A percentile compares a stretch with the other conserved stretches of the same genome.
These are phyloP conservation scores for Nigrospora sphaerica DNA, from an alignment of 2,329 filamentous ascomycete genomes.

Conservation along the genomic window DNA sequence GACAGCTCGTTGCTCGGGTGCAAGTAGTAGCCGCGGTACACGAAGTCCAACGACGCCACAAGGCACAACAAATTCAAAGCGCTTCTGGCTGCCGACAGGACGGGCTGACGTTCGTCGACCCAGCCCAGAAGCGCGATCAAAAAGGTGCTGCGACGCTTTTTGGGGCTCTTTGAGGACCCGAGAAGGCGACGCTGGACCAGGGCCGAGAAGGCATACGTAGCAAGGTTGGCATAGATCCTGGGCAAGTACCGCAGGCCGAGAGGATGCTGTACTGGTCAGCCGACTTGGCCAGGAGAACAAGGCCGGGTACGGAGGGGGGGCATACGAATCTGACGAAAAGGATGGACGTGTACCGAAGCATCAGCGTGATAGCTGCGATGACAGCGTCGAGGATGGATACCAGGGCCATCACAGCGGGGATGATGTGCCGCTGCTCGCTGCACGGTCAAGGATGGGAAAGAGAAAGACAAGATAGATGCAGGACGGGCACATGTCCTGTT, in stretches of 20 bases:
- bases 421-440: no score
- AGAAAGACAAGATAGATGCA: no score
- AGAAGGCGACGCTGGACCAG: neutral
- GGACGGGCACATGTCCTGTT: no score
- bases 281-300: neutral
- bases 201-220: neutral
- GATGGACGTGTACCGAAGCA: neutral
- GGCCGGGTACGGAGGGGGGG: neutral
- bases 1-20: slow-evolving; percentile 50
- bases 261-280: neutral
- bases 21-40: slow-evolving; percentile 47
- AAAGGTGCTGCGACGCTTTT: neutral
- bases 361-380: slow-evolving; percentile 2
- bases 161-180: no score
- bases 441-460: no score
- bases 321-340: slow-evolving; percentile 5
- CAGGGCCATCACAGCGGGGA: neutral
- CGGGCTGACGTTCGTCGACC: neutral
- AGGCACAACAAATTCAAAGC: neutral
- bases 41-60: slow-evolving; percentile 34
- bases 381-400: slow-evolving; percentile 2
- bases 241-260: neutral
- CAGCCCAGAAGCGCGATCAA: neutral
- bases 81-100: neutral
- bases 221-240: neutral